Evolutionary conservation across 176 grass and related monocot genomes (phyloP).

Genomic region (Phyllostachys edulis): DNA sequence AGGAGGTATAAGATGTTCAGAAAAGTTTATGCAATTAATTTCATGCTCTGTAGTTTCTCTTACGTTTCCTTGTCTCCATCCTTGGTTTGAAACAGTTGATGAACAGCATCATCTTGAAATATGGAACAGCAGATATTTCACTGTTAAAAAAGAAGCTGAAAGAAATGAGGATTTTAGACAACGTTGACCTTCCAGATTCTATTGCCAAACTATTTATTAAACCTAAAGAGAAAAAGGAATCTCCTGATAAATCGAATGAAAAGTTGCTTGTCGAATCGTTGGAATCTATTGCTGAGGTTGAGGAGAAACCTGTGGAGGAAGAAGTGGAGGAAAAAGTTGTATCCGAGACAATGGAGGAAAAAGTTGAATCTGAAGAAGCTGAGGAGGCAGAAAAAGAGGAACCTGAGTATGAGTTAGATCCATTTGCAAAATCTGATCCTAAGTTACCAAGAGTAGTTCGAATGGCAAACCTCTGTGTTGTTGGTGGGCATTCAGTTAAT

Average conservation of each 20-base stretch:
- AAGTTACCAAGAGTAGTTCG: slow-evolving; percentile 69
- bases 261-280: slow-evolving; percentile 41
- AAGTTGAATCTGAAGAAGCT: slow-evolving; percentile 33
- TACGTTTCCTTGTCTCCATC: slow-evolving; percentile 32
- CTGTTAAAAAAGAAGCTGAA: slow-evolving; percentile 79
- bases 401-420: slow-evolving; percentile 56
- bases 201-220: slow-evolving; percentile 75
- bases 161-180: slow-evolving; percentile 98
- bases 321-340: slow-evolving; percentile 36
- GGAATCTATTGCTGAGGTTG: slow-evolving; percentile 41
- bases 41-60: slow-evolving; percentile 19
- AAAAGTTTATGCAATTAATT: slow-evolving; percentile 17
- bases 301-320: slow-evolving; percentile 34
- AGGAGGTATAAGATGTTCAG: slow-evolving; percentile 51
- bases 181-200: slow-evolving; percentile 76
- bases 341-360: slow-evolving; percentile 40
- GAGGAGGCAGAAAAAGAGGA: slow-evolving; percentile 44
- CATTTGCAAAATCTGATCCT: slow-evolving; percentile 70
- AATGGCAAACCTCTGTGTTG: slow-evolving; percentile 98
- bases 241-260: slow-evolving; percentile 41
- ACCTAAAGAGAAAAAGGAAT: slow-evolving; percentile 64
- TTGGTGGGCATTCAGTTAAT: slow-evolving; percentile 90
- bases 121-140: slow-evolving; percentile 67
- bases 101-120: slow-evolving; percentile 66
- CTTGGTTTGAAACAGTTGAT: slow-evolving; percentile 62